Percentiles rank a stretch among this genome's conserved stretches.
Conservation (phyloP, 345 rosid species). For the Salix caprea region DNA sequence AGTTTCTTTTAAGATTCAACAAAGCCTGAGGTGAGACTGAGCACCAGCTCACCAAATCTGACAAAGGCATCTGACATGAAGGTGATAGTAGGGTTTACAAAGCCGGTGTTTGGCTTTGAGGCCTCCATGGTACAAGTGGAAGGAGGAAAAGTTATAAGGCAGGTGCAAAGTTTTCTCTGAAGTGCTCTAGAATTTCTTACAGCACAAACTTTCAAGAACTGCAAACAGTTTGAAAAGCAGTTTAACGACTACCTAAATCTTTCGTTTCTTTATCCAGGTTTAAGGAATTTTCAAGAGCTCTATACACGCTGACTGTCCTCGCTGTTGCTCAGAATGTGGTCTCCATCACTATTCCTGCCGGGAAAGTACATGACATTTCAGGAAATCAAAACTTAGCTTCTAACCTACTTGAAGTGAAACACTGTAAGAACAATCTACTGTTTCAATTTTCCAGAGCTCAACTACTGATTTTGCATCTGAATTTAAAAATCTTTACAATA, state of each 20-base stretch:
- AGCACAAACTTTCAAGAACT: constrained; percentile 5
- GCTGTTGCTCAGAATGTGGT: constrained; percentile 28
- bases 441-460: background rate
- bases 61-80: constrained; percentile 36
- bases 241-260: background rate
- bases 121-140: constrained; percentile 37
- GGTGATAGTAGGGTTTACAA: constrained; percentile 43
- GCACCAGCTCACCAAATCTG: constrained; percentile 37
- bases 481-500: constrained; percentile 9
- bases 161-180: constrained; percentile 36
- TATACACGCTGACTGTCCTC: constrained; percentile 38
- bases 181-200: background rate
- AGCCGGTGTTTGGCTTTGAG: constrained; percentile 53
- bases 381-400: constrained; percentile 49
- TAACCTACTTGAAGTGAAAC: constrained; percentile 38
- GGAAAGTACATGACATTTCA: constrained; percentile 42
- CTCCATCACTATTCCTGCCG: constrained; percentile 36
- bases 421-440: constrained; percentile 29
- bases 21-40: constrained; percentile 37
- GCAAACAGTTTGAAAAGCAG: background rate
- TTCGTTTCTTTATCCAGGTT: constrained; percentile 33
- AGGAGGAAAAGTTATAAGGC: constrained; percentile 56
- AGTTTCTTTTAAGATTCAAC: constrained; percentile 29
- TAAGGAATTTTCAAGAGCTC: constrained; percentile 43
- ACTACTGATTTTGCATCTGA: constrained; percentile 6